Percentiles rank a stretch among this genome's conserved stretches.
phyloP scores from a whole-genome alignment of 2,329 filamentous ascomycete genomes.

The Magnaporthales sp. region DNA sequence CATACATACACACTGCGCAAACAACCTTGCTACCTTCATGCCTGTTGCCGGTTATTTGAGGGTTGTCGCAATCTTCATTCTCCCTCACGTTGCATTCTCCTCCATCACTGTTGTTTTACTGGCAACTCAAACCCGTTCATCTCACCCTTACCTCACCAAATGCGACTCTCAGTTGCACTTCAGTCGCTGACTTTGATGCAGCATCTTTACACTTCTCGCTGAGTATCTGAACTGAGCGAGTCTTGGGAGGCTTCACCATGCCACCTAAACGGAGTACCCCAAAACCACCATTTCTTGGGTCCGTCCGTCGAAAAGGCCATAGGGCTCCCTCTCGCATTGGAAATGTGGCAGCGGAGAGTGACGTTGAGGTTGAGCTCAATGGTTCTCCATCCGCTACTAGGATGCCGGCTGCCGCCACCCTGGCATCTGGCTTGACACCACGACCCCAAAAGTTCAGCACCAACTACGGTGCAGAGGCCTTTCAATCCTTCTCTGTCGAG shows the following conservation, averaged over 20 bases:
- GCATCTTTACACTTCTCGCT: neutral
- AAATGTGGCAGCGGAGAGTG: neutral
- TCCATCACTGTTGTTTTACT: neutral
- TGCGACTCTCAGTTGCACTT: neutral
- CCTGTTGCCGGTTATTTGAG: neutral
- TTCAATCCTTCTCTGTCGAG: neutral
- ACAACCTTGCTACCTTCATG: neutral
- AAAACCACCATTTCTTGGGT: slow-evolving; percentile 1
- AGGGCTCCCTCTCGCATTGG: neutral
- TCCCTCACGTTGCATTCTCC: neutral
- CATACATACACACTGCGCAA: neutral
- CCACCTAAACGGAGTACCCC: slow-evolving; percentile 1
- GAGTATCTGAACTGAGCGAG: neutral
- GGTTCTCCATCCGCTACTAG: neutral
- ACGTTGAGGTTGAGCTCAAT: neutral
- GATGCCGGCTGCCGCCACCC: neutral
- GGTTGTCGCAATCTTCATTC: neutral
- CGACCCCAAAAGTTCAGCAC: slow-evolving; percentile 4
- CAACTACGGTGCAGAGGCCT: slow-evolving; percentile 2
- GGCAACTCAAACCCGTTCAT: neutral
- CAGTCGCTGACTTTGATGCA: neutral
- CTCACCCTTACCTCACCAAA: neutral
- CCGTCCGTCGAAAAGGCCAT: neutral
- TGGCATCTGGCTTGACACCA: slow-evolving; percentile 2
- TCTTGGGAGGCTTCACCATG: slow-evolving; percentile 1